Evolutionary conservation across 1,139 yeast species (phyloP), one percentile per base, ranked within the genome.

Genomic region (Spathaspora sp.): DNA sequence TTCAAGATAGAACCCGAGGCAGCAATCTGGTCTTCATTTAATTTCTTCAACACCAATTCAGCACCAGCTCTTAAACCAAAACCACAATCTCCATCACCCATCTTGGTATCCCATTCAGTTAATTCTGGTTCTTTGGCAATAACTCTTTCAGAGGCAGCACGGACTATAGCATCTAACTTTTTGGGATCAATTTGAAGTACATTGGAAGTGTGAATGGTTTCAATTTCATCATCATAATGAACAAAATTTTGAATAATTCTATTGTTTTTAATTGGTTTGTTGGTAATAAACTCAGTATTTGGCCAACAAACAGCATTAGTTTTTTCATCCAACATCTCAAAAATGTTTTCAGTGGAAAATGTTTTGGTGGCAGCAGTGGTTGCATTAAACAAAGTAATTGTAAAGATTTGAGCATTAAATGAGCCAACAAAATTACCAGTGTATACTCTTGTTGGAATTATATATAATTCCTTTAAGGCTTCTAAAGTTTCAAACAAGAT

Each of bases 51-150:
- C n/a, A 75, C 60, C 0, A 69, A 72, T 43, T 61, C 58, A 25
- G 76, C 77, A 5, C 79, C 81, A 10, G 68, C 57, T 47, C 69
- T 72, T 39, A 76, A 60, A 36, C 78, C 75, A 47, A 70, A 72
- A 7, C 81, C 81, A 56, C 81, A 76, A 52, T 76, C 81, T 23
- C 81, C 81, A 53, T 76, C 81, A 13, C 81, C 81, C 64, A 75
- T 73, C 43, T 65, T 66, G 9, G 80, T 76, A 52, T 76, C 81
- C 72, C 77, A 76, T 43, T 66, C 70, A 9, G 81, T 76, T 43
- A 76, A 62, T 18, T 69, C 65, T 1, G 80, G 80, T 51, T 76
- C 81, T 38, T 60, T 67, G 9, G 61, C 62, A 42, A 76, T 69
- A 34, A 76, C 64, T 20, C 64, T 67, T 15, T 64, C 55, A 15